Evolutionary conservation across 345 rosid genomes (phyloP), one percentile per base, ranked within the genome.

Genomic region (Schrenkiella parvula): DNA sequence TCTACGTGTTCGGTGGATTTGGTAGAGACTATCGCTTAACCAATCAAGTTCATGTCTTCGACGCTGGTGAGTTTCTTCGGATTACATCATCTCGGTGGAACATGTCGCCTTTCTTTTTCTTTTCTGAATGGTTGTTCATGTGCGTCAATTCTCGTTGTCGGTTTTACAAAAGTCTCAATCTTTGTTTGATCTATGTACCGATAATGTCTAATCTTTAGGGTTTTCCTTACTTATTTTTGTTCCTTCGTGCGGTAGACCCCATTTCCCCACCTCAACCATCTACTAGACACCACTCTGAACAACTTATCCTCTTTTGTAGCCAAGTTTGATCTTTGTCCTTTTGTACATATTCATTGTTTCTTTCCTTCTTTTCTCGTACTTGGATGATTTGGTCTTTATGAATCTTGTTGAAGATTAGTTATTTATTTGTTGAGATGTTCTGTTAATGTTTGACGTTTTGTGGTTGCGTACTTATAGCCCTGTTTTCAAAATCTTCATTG

Each of bases 1-100:
- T 95, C 44, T 95, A 87, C 70, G 88, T 95, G 1, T 91, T 91
- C 43, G 97, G 99, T 75, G 98, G 99, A 6, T 95, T 88, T 76
- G 95, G 90, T 70, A 70, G 61, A 58, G 92, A 86, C 65, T 81
- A 83, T 81, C 84, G 96, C 82, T 90, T 88, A 76, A 89, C 98
- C 51, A 91, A 89, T 83, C 93, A 84, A 83, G 98, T 95, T 64
- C 96, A 89, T 75, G 88, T 89, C 80, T 95, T 89, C 66, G 98
- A 91, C 79, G 72, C 87, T 73, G 90, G 97, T 95, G 70, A 65
- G 88, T 79, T 12, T 60, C 18, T 50, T 50, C 0, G 0, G 14
- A 15, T 48, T 55, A 23, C 66, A 47, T 38, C 54, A 48, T 35
- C 8, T 54, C 64, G 14, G 13, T 37, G 35, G 7, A 54, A 26